Evolutionary conservation across 176 grass and related monocot species (phyloP), one percentile per base, ranked within the genome.

Genomic region (Echinochloa phyllopogon): DNA sequence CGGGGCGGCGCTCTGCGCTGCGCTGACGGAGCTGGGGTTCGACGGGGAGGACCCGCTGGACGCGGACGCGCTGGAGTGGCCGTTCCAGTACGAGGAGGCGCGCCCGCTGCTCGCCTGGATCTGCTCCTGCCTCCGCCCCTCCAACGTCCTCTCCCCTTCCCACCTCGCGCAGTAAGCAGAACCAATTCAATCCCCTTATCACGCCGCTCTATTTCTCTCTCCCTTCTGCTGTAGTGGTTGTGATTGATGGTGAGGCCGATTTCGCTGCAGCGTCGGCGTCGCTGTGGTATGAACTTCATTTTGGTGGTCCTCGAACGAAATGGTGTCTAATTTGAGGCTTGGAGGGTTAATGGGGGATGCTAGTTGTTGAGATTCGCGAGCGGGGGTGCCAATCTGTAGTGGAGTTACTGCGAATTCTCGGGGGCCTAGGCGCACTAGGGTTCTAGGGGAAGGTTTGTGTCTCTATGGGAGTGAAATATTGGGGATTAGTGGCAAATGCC

Each of bases 51-150:
- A 93, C 79, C 90, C 93, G 67, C 89, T 99, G 18, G 96, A 99
- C 83, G 89, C 89, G 58, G 96, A 99, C 86, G 94, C 93, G 67
- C 94, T 99, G 84, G 96, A 99, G 89, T 99, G 96, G 96, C 96
- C 96, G 20, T 99, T 99, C 86, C 96, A 99, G 93, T 99, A 99
- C 88, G 93, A 99, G 77, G 96, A 96, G 86, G 93, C 75, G 72
- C 89, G 93, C 50, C 96, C 93, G 53, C 86, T 99, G 40, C 91
- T 99, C 21, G 89, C 92, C 12, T 99, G 96, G 96, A 99, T 96
- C 96, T 99, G 96, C 88, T 96, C 96, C 89, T 94, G 89, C 72
- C 96, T 99, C 84, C 96, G 96, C 60, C 88, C 96, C 25, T 99
- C 93, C 76, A 99, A 99, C 85, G 96, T 99, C 65, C 91, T 99